phyloP scores from a whole-genome alignment of 2,329 filamentous ascomycete species.

The Talaromyces rugulosus region DNA sequence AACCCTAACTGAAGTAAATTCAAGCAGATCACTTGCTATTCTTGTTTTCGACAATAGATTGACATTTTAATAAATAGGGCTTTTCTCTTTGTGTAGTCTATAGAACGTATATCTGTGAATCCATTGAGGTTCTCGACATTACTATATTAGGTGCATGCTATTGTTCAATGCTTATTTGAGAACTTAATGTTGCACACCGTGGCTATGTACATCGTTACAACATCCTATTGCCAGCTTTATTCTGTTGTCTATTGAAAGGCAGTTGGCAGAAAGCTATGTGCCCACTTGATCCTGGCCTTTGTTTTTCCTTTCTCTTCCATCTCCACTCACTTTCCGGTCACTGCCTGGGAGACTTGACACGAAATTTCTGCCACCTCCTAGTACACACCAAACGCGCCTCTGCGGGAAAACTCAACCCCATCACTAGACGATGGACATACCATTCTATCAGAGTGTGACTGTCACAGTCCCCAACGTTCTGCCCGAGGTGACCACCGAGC shows the following conservation, averaged over 20 bases:
- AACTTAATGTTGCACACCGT: not conserved
- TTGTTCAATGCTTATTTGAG: not conserved
- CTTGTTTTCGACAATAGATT: not conserved
- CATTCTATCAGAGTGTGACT: not conserved
- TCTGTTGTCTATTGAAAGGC: too few relatives aligned
- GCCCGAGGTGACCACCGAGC: not conserved
- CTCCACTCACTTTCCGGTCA: not conserved
- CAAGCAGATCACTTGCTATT: not conserved
- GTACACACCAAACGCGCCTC: not conserved
- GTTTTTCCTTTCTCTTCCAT: not conserved
- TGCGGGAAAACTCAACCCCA: too few relatives aligned
- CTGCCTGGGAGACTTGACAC: not conserved
- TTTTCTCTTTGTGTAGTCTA: too few relatives aligned
- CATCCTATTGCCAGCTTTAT: too few relatives aligned
- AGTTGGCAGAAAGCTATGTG: not conserved
- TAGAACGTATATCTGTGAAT: too few relatives aligned
- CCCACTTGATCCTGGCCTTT: not conserved
- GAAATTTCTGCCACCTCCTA: not conserved
- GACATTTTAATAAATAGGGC: not conserved
- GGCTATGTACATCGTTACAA: too few relatives aligned
- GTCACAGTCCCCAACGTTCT: not conserved
- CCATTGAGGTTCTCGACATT: too few relatives aligned
- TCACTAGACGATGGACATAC: not conserved
- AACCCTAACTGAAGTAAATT: not conserved
- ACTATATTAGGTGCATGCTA: too few relatives aligned